Base-by-base conservation (phyloP, 108 stramenopile species). In the Parietichytrium sp. region DNA sequence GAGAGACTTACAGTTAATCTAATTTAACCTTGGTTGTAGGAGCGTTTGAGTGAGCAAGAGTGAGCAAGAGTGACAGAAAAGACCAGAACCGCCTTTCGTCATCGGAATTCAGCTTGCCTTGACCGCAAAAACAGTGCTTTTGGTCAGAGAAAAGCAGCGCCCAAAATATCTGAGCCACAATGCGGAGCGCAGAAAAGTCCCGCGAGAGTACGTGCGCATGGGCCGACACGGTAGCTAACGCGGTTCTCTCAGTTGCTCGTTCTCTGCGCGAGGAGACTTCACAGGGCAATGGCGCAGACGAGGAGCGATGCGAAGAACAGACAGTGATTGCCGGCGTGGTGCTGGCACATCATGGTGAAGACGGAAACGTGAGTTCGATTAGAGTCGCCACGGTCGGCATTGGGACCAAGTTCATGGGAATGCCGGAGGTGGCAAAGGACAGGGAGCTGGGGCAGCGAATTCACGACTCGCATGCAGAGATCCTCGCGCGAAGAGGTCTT, bases 391-490 rank as follows among this genome's bases (percentile, higher is more conserved):
- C 80, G 7, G 13, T 81, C 33, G 80, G 80, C 36, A 45, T 53
- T 15, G 80, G 80, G 25, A 81, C 80, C 54, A 81, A 81, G 29
- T 79, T 79, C 48, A 25, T 45, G 54, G 20, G 78, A 0, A 26
- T 15, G 23, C 7, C 6, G 4, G 47, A 18, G 16, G 45, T 45
- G 20, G 61, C 36, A 6, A 23, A n/a, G 23, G 61, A 72, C 61
- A 36, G 45, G 33, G 61, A 6, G 61, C 15, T 23, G 6, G 48
- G 78, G 12, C 7, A 20, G n/a, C 48, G 6, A 16, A 25, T 79
- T 29, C 78, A 49, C 10, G 80, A 81, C 29, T 10, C 47, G 4
- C 80, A 81, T 61, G 80, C 80, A 8, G 80, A 81, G 54, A 23
- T 53, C 10, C 55, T 81, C n/a, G 80, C 80, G 23, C 18, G 80